Evolutionary conservation across 1,284 basidiomycete species (phyloP), one percentile per base, ranked within the genome.

Genomic region (Inonotus hispidus): DNA sequence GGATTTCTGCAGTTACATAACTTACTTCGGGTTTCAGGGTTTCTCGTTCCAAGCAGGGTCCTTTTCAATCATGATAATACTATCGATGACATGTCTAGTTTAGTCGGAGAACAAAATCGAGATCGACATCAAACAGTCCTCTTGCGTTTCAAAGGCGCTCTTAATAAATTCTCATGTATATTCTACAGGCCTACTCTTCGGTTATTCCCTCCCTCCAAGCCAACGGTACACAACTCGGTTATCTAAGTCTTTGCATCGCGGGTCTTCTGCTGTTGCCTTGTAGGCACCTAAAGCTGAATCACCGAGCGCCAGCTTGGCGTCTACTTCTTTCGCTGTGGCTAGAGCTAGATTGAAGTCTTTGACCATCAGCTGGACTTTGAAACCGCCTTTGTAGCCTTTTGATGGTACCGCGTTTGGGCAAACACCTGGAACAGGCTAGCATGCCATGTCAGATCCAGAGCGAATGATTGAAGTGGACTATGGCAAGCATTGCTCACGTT

Each of bases 281-380:
- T 66, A 66, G n/a, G 65, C 60, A n/a, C 45, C 64, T 25, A 66
- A 58, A 16, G 62, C 65, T 32, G 64, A 43, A 35, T 65, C 65
- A 19, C 64, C 65, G 25, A 66, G 62, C n/a, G 62, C 65, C 35
- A 66, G 61, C 37, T 65, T 65, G n/a, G 65, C 65, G 21, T 56
- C 58, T 4, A 60, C 65, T n/a, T 56, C 53, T 39, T 60, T 54
- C 5, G 65, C 65, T 11, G 62, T 55, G 8, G 56, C 60, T 13
- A 66, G 11, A 14, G 65, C 65, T 39, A 66, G 53, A 27, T 53
- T 50, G 57, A 66, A 61, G 43, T 66, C 65, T 45, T 66, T 66
- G 25, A 60, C 61, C 65, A 66, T 66, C 23, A 66, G 41, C 53
- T 66, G 65, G 11, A 66, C 62, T 53, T 66, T 66, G 57, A 66